Conservation (phyloP, 306 rosid species). For the Phaseolus lunatus region DNA sequence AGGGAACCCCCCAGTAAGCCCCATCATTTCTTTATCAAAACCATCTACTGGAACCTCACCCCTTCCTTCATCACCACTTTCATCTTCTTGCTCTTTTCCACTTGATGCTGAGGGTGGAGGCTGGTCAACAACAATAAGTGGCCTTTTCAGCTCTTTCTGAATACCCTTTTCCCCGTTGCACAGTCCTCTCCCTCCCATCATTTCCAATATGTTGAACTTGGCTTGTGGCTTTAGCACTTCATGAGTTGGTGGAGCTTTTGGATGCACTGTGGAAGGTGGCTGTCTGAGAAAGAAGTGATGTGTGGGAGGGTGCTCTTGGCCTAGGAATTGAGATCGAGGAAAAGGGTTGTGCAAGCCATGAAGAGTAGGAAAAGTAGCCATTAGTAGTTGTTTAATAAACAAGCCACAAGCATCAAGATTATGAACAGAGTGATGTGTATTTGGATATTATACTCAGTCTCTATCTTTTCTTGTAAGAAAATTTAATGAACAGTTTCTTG, state of each 20-base stretch:
- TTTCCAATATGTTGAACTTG: slow-evolving; percentile 66
- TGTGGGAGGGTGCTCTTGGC: slow-evolving; percentile 47
- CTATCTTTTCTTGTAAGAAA: slow-evolving; percentile 24
- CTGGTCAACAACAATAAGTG: slow-evolving; percentile 37
- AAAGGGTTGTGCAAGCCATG: slow-evolving; percentile 51
- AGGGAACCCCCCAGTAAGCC: slow-evolving; percentile 92
- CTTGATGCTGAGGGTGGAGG: neutral
- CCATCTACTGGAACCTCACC: slow-evolving; percentile 58
- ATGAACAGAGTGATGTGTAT: neutral
- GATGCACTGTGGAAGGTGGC: slow-evolving; percentile 40
- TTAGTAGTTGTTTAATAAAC: slow-evolving; percentile 23
- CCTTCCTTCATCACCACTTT: neutral
- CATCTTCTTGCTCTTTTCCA: slow-evolving; percentile 43
- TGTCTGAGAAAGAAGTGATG: slow-evolving; percentile 42
- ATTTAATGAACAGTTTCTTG: slow-evolving; percentile 25
- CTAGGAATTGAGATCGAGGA: slow-evolving; percentile 69
- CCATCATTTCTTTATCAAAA: slow-evolving; percentile 94
- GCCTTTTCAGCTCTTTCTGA: slow-evolving; percentile 61
- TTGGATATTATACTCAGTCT: neutral
- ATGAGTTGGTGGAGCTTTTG: slow-evolving; percentile 40
- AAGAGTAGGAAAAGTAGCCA: slow-evolving; percentile 65
- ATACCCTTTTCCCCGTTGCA: slow-evolving; percentile 84
- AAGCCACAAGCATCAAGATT: neutral
- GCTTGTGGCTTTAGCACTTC: slow-evolving; percentile 49
- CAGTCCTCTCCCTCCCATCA: slow-evolving; percentile 93